These are phyloP conservation scores for Selenicereus undatus DNA, from an alignment of 148 eudicot genomes.

Conservation along the genomic window DNA sequence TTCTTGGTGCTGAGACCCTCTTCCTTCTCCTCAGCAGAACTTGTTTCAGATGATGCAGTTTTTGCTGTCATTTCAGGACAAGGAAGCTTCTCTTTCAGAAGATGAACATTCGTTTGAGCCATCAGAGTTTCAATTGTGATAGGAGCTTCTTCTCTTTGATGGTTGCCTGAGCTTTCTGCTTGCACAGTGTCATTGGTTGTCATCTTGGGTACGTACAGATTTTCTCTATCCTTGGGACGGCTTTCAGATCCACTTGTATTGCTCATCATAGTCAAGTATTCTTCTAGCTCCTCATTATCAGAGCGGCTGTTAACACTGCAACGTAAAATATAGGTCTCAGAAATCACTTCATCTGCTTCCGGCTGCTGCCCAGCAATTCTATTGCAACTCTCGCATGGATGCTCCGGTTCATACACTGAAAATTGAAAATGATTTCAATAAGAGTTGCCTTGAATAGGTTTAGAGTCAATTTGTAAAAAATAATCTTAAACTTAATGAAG, in stretches of 20 bases:
- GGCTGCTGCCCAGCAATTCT: slow-evolving; percentile 42
- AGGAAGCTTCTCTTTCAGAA: slow-evolving; percentile 18
- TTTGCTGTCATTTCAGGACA: slow-evolving; percentile 8
- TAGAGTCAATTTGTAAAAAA: not conserved
- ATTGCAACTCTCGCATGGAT: slow-evolving; percentile 37
- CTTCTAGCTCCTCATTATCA: not conserved
- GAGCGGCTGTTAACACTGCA: slow-evolving; percentile 19
- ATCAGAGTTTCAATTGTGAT: slow-evolving; percentile 14
- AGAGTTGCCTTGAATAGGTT: not conserved
- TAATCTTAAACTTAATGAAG: not conserved
- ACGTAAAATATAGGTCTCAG: slow-evolving; percentile 33
- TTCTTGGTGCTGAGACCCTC: slow-evolving; percentile 7
- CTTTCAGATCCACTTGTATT: slow-evolving; percentile 15
- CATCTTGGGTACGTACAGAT: slow-evolving; percentile 6
- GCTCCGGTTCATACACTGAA: slow-evolving; percentile 64
- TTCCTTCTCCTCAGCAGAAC: not conserved
- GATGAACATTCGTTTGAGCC: slow-evolving; percentile 10
- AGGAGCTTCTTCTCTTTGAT: slow-evolving; percentile 15
- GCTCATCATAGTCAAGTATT: not conserved
- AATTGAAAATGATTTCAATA: not conserved
- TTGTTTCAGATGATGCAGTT: not conserved
- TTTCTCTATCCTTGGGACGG: slow-evolving; percentile 15
- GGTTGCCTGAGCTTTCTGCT: slow-evolving; percentile 10
- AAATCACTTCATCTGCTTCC: slow-evolving; percentile 32
- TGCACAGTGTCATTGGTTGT: slow-evolving; percentile 10